These are phyloP conservation scores for Rhizopogon sp. DNA, from an alignment of 768 basidiomycete species.

Conservation along the genomic window DNA sequence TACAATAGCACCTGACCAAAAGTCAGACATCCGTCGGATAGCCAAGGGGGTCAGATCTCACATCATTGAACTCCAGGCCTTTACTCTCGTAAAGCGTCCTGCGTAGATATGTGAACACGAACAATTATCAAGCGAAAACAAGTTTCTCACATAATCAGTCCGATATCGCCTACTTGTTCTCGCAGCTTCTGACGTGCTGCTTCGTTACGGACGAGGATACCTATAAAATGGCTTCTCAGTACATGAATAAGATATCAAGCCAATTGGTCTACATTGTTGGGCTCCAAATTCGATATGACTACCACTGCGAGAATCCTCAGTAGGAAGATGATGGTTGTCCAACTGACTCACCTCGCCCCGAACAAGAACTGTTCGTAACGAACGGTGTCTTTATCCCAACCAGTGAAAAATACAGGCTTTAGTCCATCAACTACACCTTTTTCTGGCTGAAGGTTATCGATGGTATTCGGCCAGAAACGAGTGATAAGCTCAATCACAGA, in stretches of 20 bases:
- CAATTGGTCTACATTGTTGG: conserved; percentile 46
- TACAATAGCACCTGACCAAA: conserved; percentile 57
- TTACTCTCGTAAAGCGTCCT: conserved; percentile 31
- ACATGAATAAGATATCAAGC: neutral
- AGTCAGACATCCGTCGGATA: neutral
- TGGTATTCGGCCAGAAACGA: conserved; percentile 57
- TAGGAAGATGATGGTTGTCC: neutral
- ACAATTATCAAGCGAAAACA: neutral
- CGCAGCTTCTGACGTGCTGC: conserved; percentile 42
- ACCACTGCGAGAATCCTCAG: conserved; percentile 29
- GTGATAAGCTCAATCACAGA: conserved; percentile 59
- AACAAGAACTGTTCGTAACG: conserved; percentile 56
- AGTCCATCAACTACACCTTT: conserved; percentile 47
- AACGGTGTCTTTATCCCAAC: conserved; percentile 38
- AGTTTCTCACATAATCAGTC: conserved; percentile 48
- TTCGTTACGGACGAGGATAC: conserved; percentile 66
- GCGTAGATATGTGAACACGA: neutral
- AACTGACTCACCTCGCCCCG: conserved; percentile 34
- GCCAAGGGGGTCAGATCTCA: neutral
- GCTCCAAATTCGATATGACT: conserved; percentile 56
- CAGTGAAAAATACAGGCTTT: conserved; percentile 54
- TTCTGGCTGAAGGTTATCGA: conserved; percentile 56
- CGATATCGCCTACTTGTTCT: conserved; percentile 51
- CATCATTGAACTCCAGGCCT: conserved; percentile 22
- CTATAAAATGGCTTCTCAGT: neutral